phyloP scores from a whole-genome alignment of 352 stramenopile species.

The Globisporangium echinulatum region DNA sequence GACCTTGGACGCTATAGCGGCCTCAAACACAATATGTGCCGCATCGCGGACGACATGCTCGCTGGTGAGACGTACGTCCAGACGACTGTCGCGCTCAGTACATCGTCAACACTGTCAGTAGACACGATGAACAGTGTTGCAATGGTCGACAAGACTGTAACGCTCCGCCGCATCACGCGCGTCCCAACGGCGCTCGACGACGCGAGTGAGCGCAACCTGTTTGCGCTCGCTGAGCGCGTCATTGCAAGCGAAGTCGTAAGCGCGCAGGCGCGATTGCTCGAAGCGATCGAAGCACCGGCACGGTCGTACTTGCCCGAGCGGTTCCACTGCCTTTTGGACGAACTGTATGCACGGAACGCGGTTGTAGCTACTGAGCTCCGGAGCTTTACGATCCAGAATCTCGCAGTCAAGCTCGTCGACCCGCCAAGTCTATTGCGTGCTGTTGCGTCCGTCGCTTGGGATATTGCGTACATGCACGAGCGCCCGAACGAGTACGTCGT shows the following conservation, averaged over 20 bases:
- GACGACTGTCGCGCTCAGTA: conserved; percentile 30
- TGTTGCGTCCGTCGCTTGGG: conserved; percentile 52
- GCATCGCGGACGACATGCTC: conserved; percentile 45
- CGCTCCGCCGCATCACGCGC: conserved; percentile 44
- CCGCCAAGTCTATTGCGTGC: conserved; percentile 30
- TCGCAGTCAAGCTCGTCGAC: conserved; percentile 43
- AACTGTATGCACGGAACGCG: conserved; percentile 51
- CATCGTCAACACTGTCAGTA: background rate
- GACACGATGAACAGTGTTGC: conserved; percentile 15
- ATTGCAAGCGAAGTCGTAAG: conserved; percentile 64
- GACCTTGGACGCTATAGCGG: conserved; percentile 32
- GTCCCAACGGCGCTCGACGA: conserved; percentile 37
- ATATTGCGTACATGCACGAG: conserved; percentile 59
- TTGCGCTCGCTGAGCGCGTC: conserved; percentile 50
- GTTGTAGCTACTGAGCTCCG: conserved; percentile 47
- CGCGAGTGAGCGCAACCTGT: conserved; percentile 47
- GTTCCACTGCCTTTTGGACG: conserved; percentile 63
- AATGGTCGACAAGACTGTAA: conserved; percentile 28
- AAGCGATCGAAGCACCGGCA: conserved; percentile 59
- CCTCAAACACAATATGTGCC: conserved; percentile 38
- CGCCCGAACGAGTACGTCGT: conserved; percentile 79
- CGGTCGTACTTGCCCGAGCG: conserved; percentile 57
- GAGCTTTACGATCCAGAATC: conserved; percentile 53
- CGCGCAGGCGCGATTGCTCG: conserved; percentile 51
- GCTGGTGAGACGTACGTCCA: conserved; percentile 38